Percentiles rank a stretch among this genome's conserved stretches.
These are phyloP conservation scores for Chlamydomonas sphaeroides DNA, from an alignment of 139 green algal genomes.

Conservation along the genomic window DNA sequence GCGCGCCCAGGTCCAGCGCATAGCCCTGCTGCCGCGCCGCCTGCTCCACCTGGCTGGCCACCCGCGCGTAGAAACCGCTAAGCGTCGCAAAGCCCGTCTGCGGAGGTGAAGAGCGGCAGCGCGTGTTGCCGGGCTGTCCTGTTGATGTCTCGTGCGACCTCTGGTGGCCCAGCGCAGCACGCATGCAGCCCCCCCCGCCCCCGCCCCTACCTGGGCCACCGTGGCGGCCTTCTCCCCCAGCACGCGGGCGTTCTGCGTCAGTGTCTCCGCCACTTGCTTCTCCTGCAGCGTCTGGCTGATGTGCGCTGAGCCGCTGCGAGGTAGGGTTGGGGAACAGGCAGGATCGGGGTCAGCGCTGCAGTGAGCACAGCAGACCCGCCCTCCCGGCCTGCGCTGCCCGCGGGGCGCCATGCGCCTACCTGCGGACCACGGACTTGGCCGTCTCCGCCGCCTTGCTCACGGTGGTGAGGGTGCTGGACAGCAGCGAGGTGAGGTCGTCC, in stretches of 20 bases:
- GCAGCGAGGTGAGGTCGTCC: constrained; percentile 69
- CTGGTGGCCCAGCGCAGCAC: too few relatives aligned
- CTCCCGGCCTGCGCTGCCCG: too few relatives aligned
- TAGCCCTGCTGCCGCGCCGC: constrained; percentile 61
- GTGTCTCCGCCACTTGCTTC: constrained; percentile 60
- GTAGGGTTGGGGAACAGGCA: too few relatives aligned
- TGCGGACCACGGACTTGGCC: too few relatives aligned
- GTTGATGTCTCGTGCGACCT: too few relatives aligned
- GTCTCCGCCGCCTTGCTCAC: constrained; percentile 46
- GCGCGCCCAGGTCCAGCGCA: constrained; percentile 61
- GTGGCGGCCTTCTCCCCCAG: constrained; percentile 49
- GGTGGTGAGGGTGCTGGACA: constrained; percentile 69
- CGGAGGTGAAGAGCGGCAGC: too few relatives aligned
- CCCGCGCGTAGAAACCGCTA: constrained; percentile 61
- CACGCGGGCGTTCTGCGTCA: constrained; percentile 53
- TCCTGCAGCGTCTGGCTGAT: constrained; percentile 52
- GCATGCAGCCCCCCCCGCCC: too few relatives aligned
- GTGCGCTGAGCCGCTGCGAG: constrained; percentile 21
- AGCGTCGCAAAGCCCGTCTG: constrained; percentile 61
- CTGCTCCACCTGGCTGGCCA: constrained; percentile 64
- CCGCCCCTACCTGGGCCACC: constrained; percentile 49
- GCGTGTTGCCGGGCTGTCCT: too few relatives aligned
- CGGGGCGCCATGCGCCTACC: too few relatives aligned
- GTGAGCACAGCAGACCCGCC: too few relatives aligned
- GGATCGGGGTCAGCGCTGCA: too few relatives aligned